A percentile compares a stretch with the other conserved stretches of the same genome.
phyloP scores from a whole-genome alignment of 495 filamentous ascomycete genomes.

The Penicillium arizonense region DNA sequence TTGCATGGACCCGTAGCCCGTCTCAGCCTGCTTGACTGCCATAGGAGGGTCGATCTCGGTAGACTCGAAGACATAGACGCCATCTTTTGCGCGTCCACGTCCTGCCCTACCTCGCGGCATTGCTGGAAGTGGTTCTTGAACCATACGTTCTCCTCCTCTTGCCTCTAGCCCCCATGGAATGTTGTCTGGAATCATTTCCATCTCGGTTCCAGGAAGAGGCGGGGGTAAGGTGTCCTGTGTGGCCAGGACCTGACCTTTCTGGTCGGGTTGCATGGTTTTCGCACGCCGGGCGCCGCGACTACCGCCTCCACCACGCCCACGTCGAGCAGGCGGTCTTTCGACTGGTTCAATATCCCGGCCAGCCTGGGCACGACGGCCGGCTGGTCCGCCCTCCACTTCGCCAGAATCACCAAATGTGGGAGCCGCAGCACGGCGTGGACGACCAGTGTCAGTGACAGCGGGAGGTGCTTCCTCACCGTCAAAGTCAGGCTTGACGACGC shows the following conservation, averaged over 20 bases:
- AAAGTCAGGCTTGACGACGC: conserved; percentile 54
- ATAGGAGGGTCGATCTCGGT: conserved; percentile 36
- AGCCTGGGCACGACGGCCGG: conserved; percentile 46
- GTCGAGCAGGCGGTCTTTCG: conserved; percentile 55
- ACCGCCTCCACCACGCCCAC: conserved; percentile 39
- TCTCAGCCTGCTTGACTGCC: conserved; percentile 26
- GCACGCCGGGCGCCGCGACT: conserved; percentile 36
- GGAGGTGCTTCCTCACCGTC: conserved; percentile 53
- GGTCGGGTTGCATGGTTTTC: conserved; percentile 33
- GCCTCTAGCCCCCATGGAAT: conserved; percentile 15
- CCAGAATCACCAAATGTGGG: conserved; percentile 65
- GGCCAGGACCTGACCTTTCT: conserved; percentile 21
- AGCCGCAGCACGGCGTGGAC: conserved; percentile 67
- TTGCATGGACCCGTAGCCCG: conserved; percentile 51
- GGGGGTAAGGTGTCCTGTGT: conserved; percentile 21
- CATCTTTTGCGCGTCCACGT: conserved; percentile 38
- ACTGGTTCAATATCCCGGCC: conserved; percentile 50
- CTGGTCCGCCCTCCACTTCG: conserved; percentile 45
- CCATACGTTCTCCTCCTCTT: conserved; percentile 23
- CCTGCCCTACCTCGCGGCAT: conserved; percentile 29
- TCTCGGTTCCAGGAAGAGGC: conserved; percentile 25
- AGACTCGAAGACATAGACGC: conserved; percentile 42
- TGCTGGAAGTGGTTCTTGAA: conserved; percentile 22
- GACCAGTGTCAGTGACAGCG: conserved; percentile 64
- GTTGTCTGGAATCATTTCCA: conserved; percentile 33